phyloP scores from a whole-genome alignment of 805 yeast genomes.

The Isabelozyma rhagii region DNA sequence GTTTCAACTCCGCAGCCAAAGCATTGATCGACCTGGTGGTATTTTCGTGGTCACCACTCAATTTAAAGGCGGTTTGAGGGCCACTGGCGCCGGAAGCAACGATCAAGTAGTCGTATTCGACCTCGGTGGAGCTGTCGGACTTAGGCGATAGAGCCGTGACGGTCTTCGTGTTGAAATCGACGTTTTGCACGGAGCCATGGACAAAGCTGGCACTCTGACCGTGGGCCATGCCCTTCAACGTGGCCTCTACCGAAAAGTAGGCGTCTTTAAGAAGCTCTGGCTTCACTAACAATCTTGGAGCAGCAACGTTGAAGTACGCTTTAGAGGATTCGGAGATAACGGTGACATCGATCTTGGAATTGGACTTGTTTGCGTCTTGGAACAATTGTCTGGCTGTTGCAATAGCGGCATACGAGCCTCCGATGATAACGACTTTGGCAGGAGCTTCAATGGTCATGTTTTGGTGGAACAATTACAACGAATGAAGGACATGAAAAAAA shows the following conservation, averaged over 20 bases:
- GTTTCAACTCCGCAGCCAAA: conserved; percentile 11
- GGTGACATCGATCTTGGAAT: conserved; percentile 14
- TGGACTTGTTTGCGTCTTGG: conserved; percentile 1
- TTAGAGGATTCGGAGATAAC: conserved; percentile 22
- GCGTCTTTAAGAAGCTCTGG: conserved; percentile 14
- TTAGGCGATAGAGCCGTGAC: conserved; percentile 4
- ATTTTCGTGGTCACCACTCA: conserved; percentile 13
- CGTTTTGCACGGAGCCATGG: conserved; percentile 19
- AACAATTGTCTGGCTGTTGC: conserved; percentile 21
- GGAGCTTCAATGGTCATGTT: background rate
- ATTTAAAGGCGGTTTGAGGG: conserved; percentile 20
- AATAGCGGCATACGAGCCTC: conserved; percentile 35
- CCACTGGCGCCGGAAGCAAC: conserved; percentile 32
- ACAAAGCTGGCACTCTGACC: conserved; percentile 14
- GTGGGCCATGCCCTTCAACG: conserved; percentile 12
- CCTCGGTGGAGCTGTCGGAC: conserved; percentile 2
- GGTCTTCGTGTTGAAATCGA: conserved; percentile 20
- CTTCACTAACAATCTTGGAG: conserved; percentile 33
- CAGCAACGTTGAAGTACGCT: conserved; percentile 21
- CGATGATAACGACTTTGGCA: conserved; percentile 22
- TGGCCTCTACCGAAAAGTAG: conserved; percentile 13
- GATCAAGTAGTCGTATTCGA: conserved; percentile 29
- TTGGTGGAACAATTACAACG: too few species aligned
- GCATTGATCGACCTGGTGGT: conserved; percentile 13
- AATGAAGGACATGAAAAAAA: too few species aligned